Evolutionary conservation across 1,139 yeast species (phyloP).

Genomic region (Candida labiduridarum): DNA sequence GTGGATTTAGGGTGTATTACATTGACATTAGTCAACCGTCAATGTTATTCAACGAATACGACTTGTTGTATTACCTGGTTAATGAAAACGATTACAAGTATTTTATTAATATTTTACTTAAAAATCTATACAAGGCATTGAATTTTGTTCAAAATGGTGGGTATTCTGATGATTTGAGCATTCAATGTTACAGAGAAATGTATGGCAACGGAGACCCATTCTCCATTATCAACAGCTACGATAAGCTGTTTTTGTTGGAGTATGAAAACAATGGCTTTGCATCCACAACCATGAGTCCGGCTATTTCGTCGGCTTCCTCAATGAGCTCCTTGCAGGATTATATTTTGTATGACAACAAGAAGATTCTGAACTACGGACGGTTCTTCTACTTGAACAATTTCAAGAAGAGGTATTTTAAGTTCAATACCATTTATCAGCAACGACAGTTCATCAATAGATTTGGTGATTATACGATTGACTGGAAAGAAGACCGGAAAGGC

Average conservation of each 20-base stretch:
- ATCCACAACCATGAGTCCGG: not conserved
- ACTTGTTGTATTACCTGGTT: constrained; percentile 43
- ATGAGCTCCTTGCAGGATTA: constrained; percentile 2
- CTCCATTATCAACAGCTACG: constrained; percentile 26
- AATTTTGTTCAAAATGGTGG: constrained; percentile 38
- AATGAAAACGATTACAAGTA: constrained; percentile 44
- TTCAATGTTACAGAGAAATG: constrained; percentile 16
- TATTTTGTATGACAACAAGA: constrained; percentile 17
- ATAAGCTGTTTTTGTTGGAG: constrained; percentile 18
- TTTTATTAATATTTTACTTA: constrained; percentile 46
- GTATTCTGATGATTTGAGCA: constrained; percentile 19
- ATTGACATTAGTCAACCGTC: constrained; percentile 55
- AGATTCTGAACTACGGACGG: constrained; percentile 29
- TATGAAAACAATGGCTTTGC: not conserved
- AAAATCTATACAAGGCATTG: constrained; percentile 46
- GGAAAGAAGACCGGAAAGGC: constrained; percentile 24
- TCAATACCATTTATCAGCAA: constrained; percentile 49
- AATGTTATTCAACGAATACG: constrained; percentile 45
- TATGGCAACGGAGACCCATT: constrained; percentile 40
- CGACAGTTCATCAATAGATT: constrained; percentile 49
- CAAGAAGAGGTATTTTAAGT: constrained; percentile 45
- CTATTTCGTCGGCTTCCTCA: constrained; percentile 5
- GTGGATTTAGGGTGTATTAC: constrained; percentile 59
- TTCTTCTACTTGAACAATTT: constrained; percentile 40
- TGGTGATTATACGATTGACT: constrained; percentile 44